Conservation (phyloP, 345 rosid species). For the Moricandia arvensis region DNA sequence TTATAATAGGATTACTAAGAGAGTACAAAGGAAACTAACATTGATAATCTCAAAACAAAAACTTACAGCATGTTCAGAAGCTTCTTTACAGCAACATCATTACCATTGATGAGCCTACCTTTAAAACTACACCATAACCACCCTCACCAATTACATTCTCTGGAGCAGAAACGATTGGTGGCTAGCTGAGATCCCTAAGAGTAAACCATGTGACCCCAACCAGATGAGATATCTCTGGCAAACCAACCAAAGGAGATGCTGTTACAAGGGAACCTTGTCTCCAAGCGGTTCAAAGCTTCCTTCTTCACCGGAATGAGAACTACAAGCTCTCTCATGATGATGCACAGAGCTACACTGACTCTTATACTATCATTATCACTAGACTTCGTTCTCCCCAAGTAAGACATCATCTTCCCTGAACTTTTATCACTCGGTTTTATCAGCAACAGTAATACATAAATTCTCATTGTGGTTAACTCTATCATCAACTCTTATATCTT, state of each 20-base stretch:
- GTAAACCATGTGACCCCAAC: constrained; percentile 99
- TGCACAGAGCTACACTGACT: constrained; percentile 79
- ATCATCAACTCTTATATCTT: constrained; percentile 90
- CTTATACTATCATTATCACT: constrained; percentile 81
- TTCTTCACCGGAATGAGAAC: constrained; percentile 88
- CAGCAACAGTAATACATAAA: constrained; percentile 39
- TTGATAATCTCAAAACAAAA: constrained; percentile 5
- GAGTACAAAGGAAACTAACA: constrained; percentile 14
- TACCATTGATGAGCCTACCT: constrained; percentile 83
- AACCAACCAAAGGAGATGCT: constrained; percentile 86
- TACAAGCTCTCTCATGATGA: constrained; percentile 67
- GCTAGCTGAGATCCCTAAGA: constrained; percentile 88
- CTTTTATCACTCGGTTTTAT: constrained; percentile 59
- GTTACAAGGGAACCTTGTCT: constrained; percentile 77
- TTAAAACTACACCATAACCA: constrained; percentile 91
- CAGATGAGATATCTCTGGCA: constrained; percentile 96
- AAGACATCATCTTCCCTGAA: constrained; percentile 57
- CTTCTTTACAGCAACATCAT: constrained; percentile 96
- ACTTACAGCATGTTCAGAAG: constrained; percentile 91
- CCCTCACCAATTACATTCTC: constrained; percentile 96
- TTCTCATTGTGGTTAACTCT: constrained; percentile 50
- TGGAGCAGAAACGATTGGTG: constrained; percentile 62
- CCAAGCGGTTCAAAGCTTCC: constrained; percentile 64
- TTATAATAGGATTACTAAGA: background rate
- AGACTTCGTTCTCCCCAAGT: constrained; percentile 64